Base-by-base conservation (phyloP, 2,329 filamentous ascomycete species). In the Blastomyces silverae region DNA sequence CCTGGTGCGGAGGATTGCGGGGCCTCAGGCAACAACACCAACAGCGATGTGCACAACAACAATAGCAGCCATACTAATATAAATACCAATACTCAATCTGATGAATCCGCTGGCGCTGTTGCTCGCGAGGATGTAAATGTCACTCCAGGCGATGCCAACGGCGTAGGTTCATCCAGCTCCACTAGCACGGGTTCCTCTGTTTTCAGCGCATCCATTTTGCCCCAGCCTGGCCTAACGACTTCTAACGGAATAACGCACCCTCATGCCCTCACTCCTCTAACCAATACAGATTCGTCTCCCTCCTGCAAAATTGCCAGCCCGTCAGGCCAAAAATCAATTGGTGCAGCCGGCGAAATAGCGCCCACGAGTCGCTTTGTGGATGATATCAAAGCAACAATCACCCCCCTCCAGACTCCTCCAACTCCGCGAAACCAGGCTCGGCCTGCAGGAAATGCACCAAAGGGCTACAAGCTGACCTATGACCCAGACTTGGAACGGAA, bases 91-190 rank as follows among this genome's bases (percentile, higher is more conserved):
- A 58, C 1, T 58, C 11, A 42, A 50, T 28, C 37, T 17, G 53
- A 60, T 13, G 59, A 66, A 55, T 44, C 50, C 37, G 25, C 56
- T 53, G 34, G 48, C 42, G 37, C 39, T 37, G 48, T 50, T n/a
- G 11, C 34, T 55, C 62, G 61, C 42, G 39, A 57, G 50, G 64
- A 66, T 55, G 58, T 66, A 65, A 67, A 61, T 62, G 67, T 68
- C 63, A 66, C 68, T 53, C 66, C 68, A 20, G 67, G 67, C 37
- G 69, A 67, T 50, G 53, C 89, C 72, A 89, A 88, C 75, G 87
- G 85, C 67, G 83, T 87, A 70, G 88, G 85, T 71, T 92, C 89
- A 61, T 85, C 87, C 64, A 90, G 87, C 77, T 91, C 89, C 73
- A 82, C 84, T 65, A 91, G 87, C 78, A 85, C 87, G 63, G 83